Evolutionary conservation across 2,329 filamentous ascomycete genomes (phyloP), one percentile per base, ranked within the genome.

Genomic region (Ophiostoma montium): DNA sequence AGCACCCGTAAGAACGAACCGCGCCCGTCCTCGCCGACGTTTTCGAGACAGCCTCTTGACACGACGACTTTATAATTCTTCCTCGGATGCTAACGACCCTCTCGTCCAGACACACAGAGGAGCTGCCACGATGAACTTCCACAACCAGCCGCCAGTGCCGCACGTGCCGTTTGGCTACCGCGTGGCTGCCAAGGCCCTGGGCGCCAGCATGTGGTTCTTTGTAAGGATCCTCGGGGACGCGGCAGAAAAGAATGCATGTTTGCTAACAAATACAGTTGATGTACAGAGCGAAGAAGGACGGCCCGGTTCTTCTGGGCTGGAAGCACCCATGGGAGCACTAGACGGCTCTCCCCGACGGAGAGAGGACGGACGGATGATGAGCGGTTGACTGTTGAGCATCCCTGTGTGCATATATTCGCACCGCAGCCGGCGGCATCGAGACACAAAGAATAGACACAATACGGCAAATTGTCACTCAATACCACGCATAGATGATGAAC

Each of bases 201-300:
- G 88, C 58, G 92, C 92, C 49, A 86, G 84, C 70, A 98, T 96
- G 92, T 98, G 92, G 92, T 96, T 98, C 70, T 98, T 92, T 67
- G 89, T 96, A 78, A 53, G 55, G 2, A 18, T 15, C 16, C 63
- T 84, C 72, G 21, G 1, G 9, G 7, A 27, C 18, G 13, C n/a
- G 18, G 38, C 15, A n/a, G n/a, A n/a, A n/a, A n/a, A n/a, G n/a
- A n/a, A n/a, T n/a, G n/a, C n/a, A n/a, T n/a, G n/a, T n/a, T n/a
- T 43, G 50, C 55, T 54, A 47, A 55, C 52, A 2, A 35, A 23
- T 3, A 11, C 60, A 95, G 89, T 70, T 95, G 63, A 88, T 95
- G 81, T 96, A 95, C 72, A 80, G 92, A 61, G 87, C 88, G 60
- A 94, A 90, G 79, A 84, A 95, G 72, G 92, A 98, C 62, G 89